A percentile compares a stretch with the other conserved stretches of the same genome.
phyloP scores from a whole-genome alignment of 495 filamentous ascomycete genomes.

The Aspergillus heteromorphus region DNA sequence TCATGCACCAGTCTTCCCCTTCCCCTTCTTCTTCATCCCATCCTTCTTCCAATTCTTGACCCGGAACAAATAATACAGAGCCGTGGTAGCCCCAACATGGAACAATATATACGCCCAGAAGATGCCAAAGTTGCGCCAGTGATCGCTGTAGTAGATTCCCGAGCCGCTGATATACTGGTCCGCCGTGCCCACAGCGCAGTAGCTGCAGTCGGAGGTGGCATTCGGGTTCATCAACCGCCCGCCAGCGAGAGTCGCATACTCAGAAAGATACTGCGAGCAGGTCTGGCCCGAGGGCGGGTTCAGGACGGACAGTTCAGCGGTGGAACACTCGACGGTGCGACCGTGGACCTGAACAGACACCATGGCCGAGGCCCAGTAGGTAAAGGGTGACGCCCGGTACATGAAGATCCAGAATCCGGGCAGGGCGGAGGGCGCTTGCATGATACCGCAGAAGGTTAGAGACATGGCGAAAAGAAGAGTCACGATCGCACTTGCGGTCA shows the following conservation, averaged over 20 bases:
- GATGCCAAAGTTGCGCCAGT: slow-evolving; percentile 33
- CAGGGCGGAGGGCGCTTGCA: slow-evolving; percentile 52
- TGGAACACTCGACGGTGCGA: slow-evolving; percentile 48
- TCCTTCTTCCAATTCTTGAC: slow-evolving; percentile 30
- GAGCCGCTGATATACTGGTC: slow-evolving; percentile 34
- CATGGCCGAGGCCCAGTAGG: slow-evolving; percentile 32
- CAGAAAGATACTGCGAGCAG: slow-evolving; percentile 42
- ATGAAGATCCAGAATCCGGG: slow-evolving; percentile 70
- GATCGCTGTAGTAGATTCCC: slow-evolving; percentile 31
- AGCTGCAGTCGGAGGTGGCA: slow-evolving; percentile 31
- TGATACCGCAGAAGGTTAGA: slow-evolving; percentile 53
- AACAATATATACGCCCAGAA: slow-evolving; percentile 48
- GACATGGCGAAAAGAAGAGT: slow-evolving; percentile 53
- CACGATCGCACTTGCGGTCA: slow-evolving; percentile 49
- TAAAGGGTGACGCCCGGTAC: slow-evolving; percentile 60
- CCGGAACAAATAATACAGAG: slow-evolving; percentile 45
- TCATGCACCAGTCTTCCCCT: slow-evolving; percentile 7
- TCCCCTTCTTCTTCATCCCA: slow-evolving; percentile 20
- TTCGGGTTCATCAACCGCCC: slow-evolving; percentile 36
- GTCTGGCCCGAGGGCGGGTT: slow-evolving; percentile 40
- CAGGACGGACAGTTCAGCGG: slow-evolving; percentile 50
- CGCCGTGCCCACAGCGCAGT: slow-evolving; percentile 35
- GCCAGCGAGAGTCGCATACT: slow-evolving; percentile 19
- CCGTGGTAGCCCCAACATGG: slow-evolving; percentile 40
- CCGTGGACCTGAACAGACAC: slow-evolving; percentile 48